These are phyloP conservation scores for Phylloporus sp. DNA, from an alignment of 768 basidiomycete genomes.

Conservation along the genomic window DNA sequence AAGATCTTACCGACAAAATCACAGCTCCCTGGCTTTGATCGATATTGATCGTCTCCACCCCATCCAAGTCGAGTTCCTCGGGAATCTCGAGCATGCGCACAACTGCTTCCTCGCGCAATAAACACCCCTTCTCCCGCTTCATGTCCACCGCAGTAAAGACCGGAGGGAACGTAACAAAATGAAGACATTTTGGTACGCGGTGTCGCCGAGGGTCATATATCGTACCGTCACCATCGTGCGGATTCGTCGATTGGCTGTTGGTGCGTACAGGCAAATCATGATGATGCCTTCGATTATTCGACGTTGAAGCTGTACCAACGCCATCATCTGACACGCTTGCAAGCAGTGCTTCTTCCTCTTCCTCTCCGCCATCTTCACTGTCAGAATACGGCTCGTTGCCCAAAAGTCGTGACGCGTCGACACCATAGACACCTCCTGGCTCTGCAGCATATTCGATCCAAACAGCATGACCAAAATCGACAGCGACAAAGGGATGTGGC, in stretches of 20 bases:
- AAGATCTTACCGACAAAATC: conserved; percentile 72
- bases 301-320: background rate
- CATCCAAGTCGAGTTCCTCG: conserved; percentile 57
- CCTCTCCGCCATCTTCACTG: conserved; percentile 27
- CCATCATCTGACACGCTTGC: conserved; percentile 9
- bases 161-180: conserved; percentile 68
- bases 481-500: conserved; percentile 66
- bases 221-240: conserved; percentile 15
- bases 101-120: conserved; percentile 36
- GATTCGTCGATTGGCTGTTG: conserved; percentile 7
- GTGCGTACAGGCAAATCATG: background rate
- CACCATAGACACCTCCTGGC: conserved; percentile 25
- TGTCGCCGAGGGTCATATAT: conserved; percentile 24
- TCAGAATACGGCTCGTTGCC: conserved; percentile 26
- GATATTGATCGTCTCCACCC: conserved; percentile 73
- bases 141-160: conserved; percentile 27
- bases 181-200: conserved; percentile 45
- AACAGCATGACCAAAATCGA: conserved; percentile 85
- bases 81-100: conserved; percentile 63
- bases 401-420: conserved; percentile 25
- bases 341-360: conserved; percentile 16
- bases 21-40: conserved; percentile 74
- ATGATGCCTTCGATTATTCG: conserved; percentile 3
- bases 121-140: conserved; percentile 14
- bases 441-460: conserved; percentile 63